Percentiles rank a stretch among this genome's conserved stretches.
Evolutionary conservation across 257 asterid species (phyloP).

Genomic region (Nicotiana noctiflora): DNA sequence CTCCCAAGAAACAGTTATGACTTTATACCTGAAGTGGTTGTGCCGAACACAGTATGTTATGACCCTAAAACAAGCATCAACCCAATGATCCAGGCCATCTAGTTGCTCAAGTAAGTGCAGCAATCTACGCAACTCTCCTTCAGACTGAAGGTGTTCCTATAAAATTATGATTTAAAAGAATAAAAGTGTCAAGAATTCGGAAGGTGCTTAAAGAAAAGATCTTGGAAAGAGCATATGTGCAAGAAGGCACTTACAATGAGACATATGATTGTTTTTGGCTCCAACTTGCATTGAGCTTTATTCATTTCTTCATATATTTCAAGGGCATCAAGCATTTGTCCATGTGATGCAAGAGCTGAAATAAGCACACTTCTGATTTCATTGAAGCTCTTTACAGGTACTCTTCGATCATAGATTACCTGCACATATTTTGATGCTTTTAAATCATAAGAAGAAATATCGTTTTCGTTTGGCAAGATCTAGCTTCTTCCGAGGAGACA

Average conservation of each 20-base stretch:
- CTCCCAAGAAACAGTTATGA: not conserved
- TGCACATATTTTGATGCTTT: constrained; percentile 25
- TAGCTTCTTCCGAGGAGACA: not conserved
- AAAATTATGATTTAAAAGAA: not conserved
- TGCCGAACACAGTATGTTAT: constrained; percentile 52
- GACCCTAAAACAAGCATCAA: constrained; percentile 62
- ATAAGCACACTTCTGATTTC: constrained; percentile 63
- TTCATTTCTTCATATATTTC: constrained; percentile 56
- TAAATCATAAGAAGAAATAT: not conserved
- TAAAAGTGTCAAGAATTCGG: not conserved
- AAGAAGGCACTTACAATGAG: constrained; percentile 58
- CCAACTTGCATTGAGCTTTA: constrained; percentile 34
- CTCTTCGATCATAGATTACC: constrained; percentile 40
- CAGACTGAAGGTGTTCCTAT: constrained; percentile 63
- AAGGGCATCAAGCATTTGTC: constrained; percentile 66
- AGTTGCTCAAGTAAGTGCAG: constrained; percentile 67
- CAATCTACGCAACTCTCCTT: constrained; percentile 52
- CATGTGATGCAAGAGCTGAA: constrained; percentile 85
- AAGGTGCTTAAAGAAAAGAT: not conserved
- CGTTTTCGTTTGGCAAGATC: not conserved
- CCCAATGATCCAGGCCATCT: constrained; percentile 48
- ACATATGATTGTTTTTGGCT: constrained; percentile 54
- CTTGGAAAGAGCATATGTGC: not conserved
- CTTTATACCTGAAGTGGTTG: constrained; percentile 54
- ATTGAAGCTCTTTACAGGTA: constrained; percentile 48